Conservation (phyloP, 2,329 filamentous ascomycete genomes). For the Penicillium sp. region DNA sequence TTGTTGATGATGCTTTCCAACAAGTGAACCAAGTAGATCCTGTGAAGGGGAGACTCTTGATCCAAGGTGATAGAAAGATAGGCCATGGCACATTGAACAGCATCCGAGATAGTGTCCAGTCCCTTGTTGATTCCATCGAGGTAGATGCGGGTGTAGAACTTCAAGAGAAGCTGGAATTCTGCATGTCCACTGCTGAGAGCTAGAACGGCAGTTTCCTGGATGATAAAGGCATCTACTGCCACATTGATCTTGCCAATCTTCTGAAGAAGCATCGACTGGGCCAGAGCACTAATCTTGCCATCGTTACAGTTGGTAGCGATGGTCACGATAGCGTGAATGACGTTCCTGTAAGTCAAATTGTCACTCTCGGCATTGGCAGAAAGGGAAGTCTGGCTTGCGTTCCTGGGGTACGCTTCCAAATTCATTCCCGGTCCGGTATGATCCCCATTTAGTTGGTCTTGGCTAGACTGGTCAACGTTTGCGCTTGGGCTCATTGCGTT, state of each 20-base stretch:
- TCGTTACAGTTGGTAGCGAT: conserved; percentile 81
- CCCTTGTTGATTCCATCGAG: conserved; percentile 72
- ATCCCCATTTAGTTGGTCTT: conserved; percentile 31
- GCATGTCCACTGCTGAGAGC: conserved; percentile 74
- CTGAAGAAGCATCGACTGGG: conserved; percentile 94
- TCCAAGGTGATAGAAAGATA: conserved; percentile 71
- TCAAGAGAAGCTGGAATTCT: conserved; percentile 84
- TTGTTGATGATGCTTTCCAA: conserved; percentile 87
- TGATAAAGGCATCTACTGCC: conserved; percentile 79
- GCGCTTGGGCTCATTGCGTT: conserved; percentile 82
- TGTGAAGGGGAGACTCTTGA: conserved; percentile 72
- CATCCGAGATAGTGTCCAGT: conserved; percentile 66
- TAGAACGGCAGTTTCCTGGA: conserved; percentile 76
- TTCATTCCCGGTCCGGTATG: conserved; percentile 52
- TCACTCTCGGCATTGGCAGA: conserved; percentile 76
- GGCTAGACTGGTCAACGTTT: conserved; percentile 48
- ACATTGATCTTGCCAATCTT: conserved; percentile 85
- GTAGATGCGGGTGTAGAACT: conserved; percentile 75
- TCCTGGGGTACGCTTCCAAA: conserved; percentile 41
- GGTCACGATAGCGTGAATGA: conserved; percentile 94
- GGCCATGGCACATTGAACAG: conserved; percentile 77
- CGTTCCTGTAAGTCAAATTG: conserved; percentile 74
- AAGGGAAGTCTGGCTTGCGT: conserved; percentile 65
- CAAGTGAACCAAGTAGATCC: conserved; percentile 79
- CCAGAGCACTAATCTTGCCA: conserved; percentile 88